Evolutionary conservation across 1,284 basidiomycete species (phyloP), one percentile per base, ranked within the genome.

Genomic region (Irpex sp.): DNA sequence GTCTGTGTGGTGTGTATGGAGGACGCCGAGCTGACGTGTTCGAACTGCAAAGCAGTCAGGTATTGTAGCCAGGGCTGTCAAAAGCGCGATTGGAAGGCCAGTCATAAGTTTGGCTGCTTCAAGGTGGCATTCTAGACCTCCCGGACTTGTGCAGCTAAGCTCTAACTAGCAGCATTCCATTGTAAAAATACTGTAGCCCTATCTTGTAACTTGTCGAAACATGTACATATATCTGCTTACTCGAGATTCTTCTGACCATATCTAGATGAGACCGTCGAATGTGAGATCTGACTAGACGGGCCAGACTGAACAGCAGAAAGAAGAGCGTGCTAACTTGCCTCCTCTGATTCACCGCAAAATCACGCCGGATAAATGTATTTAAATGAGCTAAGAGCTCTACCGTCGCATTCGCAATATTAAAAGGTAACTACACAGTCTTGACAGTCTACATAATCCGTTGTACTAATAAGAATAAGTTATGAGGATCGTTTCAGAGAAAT

Each of bases 1-100:
- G 56, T 61, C 36, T 64, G 63, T 39, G 31, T 21, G 26, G 59
- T 54, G 31, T 64, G 63, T 51, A 64, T 64, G 63, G 37, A 61
- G 3, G 39, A 61, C 7, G 55, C 50, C n/a, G 36, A 54, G 55
- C 17, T 51, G 49, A 51, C 9, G 49, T 61, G 60, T 39, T 61
- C 54, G 21, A 61, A 49, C 33, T 61, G 60, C 54, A 61, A 61
- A 53, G 47, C 60, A n/a, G 53, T 57, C 37, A 56, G 50, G 39
- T 61, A 61, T 31, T 61, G 60, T 36, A 5, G 21, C 3, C n/a
- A 47, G 26, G 54, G 47, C 15, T 61, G 60, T 43, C 60, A 61
- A 47, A 43, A 31, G 13, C 39, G 17, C 3, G 54, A 47, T 15
- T 61, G 60, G 60, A 61, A 57, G 17, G 26, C 17, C 4, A 37